phyloP scores from a whole-genome alignment of 495 filamentous ascomycete genomes.

The Penicillium nucicola region DNA sequence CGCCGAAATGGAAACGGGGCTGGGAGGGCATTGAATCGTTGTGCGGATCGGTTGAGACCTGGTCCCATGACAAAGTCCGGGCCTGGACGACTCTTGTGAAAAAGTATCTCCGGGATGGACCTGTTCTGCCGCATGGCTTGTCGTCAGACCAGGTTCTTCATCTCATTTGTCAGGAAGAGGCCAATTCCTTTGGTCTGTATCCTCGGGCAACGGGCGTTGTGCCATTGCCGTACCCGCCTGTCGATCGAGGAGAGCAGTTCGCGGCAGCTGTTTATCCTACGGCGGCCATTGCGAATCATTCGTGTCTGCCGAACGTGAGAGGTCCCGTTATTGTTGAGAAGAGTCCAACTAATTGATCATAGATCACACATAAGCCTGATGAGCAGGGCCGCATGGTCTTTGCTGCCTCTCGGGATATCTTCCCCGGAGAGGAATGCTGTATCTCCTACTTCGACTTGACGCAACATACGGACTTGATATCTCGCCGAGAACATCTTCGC shows the following conservation, averaged over 20 bases:
- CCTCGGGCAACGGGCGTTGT: conserved; percentile 34
- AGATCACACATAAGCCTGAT: conserved; percentile 39
- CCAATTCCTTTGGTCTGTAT: conserved; percentile 41
- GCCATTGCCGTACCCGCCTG: conserved; percentile 9
- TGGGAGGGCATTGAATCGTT: conserved; percentile 33
- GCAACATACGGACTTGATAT: conserved; percentile 14
- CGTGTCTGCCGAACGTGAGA: conserved; percentile 38
- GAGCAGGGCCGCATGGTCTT: conserved; percentile 36
- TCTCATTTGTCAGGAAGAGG: conserved; percentile 38
- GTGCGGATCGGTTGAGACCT: conserved; percentile 33
- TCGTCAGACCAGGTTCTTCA: conserved; percentile 19
- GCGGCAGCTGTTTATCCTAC: conserved; percentile 38
- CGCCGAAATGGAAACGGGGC: conserved; percentile 11
- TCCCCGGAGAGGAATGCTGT: conserved; percentile 37
- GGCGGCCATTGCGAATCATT: conserved; percentile 39
- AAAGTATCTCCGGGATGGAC: conserved; percentile 30
- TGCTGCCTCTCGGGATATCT: conserved; percentile 31
- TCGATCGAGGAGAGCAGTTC: conserved; percentile 35
- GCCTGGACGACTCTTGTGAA: conserved; percentile 32
- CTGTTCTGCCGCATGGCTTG: conserved; percentile 23
- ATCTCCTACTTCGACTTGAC: conserved; percentile 41
- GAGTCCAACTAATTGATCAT: neutral
- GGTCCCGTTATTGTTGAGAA: neutral
- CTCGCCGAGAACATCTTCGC: conserved; percentile 28
- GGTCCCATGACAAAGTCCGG: conserved; percentile 32